Conservation (phyloP, 768 basidiomycete species). For the Sporobolomyces roseus region DNA sequence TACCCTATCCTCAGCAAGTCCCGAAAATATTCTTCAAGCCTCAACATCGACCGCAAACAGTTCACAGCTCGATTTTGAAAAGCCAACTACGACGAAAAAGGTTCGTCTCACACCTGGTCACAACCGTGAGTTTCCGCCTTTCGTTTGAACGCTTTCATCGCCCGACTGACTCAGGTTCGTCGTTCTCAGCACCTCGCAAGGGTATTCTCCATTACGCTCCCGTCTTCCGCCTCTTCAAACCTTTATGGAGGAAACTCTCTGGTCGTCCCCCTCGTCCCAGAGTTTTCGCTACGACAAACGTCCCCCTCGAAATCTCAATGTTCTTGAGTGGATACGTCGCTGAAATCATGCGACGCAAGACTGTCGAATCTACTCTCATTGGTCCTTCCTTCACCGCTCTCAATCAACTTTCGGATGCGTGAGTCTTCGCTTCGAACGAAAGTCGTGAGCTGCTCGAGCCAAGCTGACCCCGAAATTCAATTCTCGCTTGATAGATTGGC, state of each 20-base stretch:
- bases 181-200: constrained; percentile 1
- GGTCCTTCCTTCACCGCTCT: constrained; percentile 38
- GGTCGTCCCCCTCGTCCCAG: background rate
- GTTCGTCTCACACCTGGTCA: constrained; percentile 15
- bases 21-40: constrained; percentile 1
- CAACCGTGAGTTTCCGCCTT: too few species aligned
- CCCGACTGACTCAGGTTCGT: too few species aligned
- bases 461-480: background rate
- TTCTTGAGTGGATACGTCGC: constrained; percentile 41
- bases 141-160: too few species aligned
- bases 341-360: constrained; percentile 40
- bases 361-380: constrained; percentile 43
- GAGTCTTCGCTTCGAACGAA: too few species aligned
- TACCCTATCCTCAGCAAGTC: background rate
- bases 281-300: constrained; percentile 11
- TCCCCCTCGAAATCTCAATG: constrained; percentile 31
- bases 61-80: constrained; percentile 28
- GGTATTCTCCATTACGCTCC: constrained; percentile 24
- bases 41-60: background rate
- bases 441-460: too few species aligned
- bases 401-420: constrained; percentile 43
- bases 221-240: constrained; percentile 11
- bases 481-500: constrained; percentile 38
- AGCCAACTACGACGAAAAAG: background rate
- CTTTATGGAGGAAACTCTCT: background rate